phyloP scores from a whole-genome alignment of 2,329 filamentous ascomycete species.

The Fusarium concolor region DNA sequence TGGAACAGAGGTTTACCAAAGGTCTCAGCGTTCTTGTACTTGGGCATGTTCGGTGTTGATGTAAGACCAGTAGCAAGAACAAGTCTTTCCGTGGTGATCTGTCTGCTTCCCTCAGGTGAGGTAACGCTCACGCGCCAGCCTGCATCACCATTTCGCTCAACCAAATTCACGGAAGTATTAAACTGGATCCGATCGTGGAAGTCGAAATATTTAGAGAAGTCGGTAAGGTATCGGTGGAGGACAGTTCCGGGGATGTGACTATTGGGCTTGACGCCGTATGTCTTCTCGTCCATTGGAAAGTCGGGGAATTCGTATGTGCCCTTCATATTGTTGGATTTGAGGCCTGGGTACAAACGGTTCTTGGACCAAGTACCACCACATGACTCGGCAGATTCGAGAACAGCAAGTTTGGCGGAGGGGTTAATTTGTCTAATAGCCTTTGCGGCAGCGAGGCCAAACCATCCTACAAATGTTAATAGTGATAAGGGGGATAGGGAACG shows the following conservation, averaged over 20 bases:
- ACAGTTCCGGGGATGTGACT: slow-evolving; percentile 53
- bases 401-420: slow-evolving; percentile 57
- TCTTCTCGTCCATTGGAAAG: slow-evolving; percentile 66
- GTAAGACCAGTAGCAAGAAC: slow-evolving; percentile 64
- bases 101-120: not conserved
- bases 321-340: slow-evolving; percentile 73
- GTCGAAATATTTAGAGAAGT: slow-evolving; percentile 58
- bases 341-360: slow-evolving; percentile 67
- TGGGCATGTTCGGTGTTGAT: slow-evolving; percentile 57
- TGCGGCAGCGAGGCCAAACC: slow-evolving; percentile 63
- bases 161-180: slow-evolving; percentile 61
- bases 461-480: slow-evolving; percentile 49
- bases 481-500: rapidly evolving
- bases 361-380: slow-evolving; percentile 72
- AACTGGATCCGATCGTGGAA: slow-evolving; percentile 62
- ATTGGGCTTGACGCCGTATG: slow-evolving; percentile 53
- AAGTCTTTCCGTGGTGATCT: slow-evolving; percentile 53
- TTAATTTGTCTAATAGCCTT: slow-evolving; percentile 64
- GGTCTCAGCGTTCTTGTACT: slow-evolving; percentile 50
- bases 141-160: slow-evolving; percentile 43
- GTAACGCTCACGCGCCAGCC: slow-evolving; percentile 39
- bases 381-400: slow-evolving; percentile 63
- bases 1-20: slow-evolving; percentile 59
- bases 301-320: slow-evolving; percentile 73
- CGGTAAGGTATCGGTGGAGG: slow-evolving; percentile 53